These are phyloP conservation scores for Neonectria faginata DNA, from an alignment of 2,329 filamentous ascomycete genomes.

Conservation along the genomic window DNA sequence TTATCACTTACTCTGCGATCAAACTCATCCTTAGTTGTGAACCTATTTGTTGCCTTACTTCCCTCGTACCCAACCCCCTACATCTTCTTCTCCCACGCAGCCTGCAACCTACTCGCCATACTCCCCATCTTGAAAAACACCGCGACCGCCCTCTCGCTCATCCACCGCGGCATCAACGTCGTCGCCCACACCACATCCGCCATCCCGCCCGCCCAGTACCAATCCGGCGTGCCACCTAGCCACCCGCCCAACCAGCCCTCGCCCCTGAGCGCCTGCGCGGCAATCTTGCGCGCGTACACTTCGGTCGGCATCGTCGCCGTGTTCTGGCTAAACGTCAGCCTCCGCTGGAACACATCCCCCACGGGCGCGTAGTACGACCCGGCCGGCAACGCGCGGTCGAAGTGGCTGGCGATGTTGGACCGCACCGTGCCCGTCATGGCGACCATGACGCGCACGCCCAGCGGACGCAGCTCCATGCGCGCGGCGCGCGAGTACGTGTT, in stretches of 20 bases:
- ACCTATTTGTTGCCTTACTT: too few relatives aligned
- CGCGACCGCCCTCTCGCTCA: conserved; percentile 46
- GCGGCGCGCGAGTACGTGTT: conserved; percentile 65
- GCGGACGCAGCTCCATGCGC: conserved; percentile 65
- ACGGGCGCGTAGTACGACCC: conserved; percentile 62
- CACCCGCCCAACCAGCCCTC: conserved; percentile 51
- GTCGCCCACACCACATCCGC: conserved; percentile 45
- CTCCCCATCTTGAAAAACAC: conserved; percentile 47
- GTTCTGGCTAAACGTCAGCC: conserved; percentile 62
- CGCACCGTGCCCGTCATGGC: conserved; percentile 66
- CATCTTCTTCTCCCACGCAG: conserved; percentile 41
- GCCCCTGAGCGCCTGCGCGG: conserved; percentile 55
- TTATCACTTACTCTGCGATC: background rate
- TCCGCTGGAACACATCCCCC: conserved; percentile 58
- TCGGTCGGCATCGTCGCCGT: conserved; percentile 58
- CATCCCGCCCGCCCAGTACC: conserved; percentile 52
- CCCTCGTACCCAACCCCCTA: background rate
- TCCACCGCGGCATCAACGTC: conserved; percentile 42
- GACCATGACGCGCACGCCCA: conserved; percentile 68
- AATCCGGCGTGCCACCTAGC: conserved; percentile 50
- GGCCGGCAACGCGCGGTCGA: conserved; percentile 56
- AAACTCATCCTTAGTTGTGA: background rate
- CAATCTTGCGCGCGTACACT: conserved; percentile 58
- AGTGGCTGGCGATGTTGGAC: conserved; percentile 61
- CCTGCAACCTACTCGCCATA: conserved; percentile 42